phyloP scores from a whole-genome alignment of 768 basidiomycete species.

The Podaxis mareebaensis region DNA sequence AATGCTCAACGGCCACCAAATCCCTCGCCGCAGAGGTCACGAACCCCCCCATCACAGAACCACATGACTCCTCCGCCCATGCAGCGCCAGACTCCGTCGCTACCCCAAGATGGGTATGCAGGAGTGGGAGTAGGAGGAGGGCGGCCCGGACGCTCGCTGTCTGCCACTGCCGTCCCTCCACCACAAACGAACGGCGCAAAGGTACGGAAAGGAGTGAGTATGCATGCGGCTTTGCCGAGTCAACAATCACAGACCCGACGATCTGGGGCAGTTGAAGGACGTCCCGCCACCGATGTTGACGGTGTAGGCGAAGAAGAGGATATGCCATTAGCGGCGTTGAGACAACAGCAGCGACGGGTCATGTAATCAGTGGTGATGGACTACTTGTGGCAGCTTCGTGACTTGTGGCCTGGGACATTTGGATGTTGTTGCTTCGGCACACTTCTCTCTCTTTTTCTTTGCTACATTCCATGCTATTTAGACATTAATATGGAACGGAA shows the following conservation, averaged over 20 bases:
- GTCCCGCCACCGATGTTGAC: conserved; percentile 4
- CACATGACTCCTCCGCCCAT: conserved; percentile 16
- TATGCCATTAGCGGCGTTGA: conserved; percentile 76
- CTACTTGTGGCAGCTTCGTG: background rate
- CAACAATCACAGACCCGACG: conserved; percentile 43
- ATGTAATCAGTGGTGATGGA: conserved; percentile 15
- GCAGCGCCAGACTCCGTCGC: conserved; percentile 29
- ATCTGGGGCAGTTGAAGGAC: conserved; percentile 26
- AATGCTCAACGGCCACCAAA: conserved; percentile 22
- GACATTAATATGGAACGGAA: conserved; percentile 16
- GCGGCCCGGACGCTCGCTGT: conserved; percentile 64
- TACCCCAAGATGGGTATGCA: conserved; percentile 28
- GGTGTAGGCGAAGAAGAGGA: conserved; percentile 66
- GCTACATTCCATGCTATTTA: conserved; percentile 3
- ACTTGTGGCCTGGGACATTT: conserved; percentile 2
- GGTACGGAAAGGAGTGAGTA: conserved; percentile 63
- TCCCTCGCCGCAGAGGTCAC: conserved; percentile 36
- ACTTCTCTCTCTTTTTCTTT: background rate
- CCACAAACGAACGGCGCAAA: conserved; percentile 47
- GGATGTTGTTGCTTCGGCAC: background rate
- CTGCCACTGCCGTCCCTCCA: conserved; percentile 55
- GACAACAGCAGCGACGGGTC: conserved; percentile 67
- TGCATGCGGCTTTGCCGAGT: conserved; percentile 54
- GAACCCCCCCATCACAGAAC: conserved; percentile 52
- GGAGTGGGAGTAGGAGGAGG: conserved; percentile 33